Evolutionary conservation across 2,329 filamentous ascomycete genomes (phyloP), one percentile per base, ranked within the genome.

Genomic region (Tolypocladium nubicola): DNA sequence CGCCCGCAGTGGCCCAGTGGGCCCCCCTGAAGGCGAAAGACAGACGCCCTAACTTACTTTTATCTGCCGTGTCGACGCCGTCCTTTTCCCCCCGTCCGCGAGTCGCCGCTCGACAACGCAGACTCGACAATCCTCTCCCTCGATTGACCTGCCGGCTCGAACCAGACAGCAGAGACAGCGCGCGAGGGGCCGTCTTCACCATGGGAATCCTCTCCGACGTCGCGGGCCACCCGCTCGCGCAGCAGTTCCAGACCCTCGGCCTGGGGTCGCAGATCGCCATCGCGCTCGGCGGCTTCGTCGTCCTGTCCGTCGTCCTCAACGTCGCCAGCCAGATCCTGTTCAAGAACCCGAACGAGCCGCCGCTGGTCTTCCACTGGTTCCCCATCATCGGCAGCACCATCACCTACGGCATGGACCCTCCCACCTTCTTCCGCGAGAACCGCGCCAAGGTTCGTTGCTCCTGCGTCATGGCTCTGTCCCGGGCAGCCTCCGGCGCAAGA

Each of bases 381-480:
- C 89, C 89, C 59, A 75, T 96, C 64, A 80, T 99, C 67, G 93
- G 93, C 62, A 97, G 87, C 77, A 97, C 94, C 59, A 79, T 97
- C 66, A 89, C 84, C 50, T 99, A 97, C 75, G 93, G 93, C 72
- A 97, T 97, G 74, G 90, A 97, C 68, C 93, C 93, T 19, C 92
- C 90, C 68, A 79, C 78, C 55, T 97, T 97, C 81, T 96, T 97
- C 77, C 79, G 65, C 82, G 85, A 79, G 70, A 82, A 82, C 74
- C 85, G 85, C 65, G 79, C 82, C 66, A 95, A 95, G 86, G 89
- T 91, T 67, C 60, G 75, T 71, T 38, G 30, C 23, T 8, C 30
- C 16, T 23, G 13, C 11, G n/a, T 13, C 8, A 14, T 8, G 4
- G 1, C 47, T 10, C 30, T 13, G 10, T 30, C 30, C 8, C 8